Base-by-base conservation (phyloP, 2,329 filamentous ascomycete genomes). In the Nothomitra cinnamomea region DNA sequence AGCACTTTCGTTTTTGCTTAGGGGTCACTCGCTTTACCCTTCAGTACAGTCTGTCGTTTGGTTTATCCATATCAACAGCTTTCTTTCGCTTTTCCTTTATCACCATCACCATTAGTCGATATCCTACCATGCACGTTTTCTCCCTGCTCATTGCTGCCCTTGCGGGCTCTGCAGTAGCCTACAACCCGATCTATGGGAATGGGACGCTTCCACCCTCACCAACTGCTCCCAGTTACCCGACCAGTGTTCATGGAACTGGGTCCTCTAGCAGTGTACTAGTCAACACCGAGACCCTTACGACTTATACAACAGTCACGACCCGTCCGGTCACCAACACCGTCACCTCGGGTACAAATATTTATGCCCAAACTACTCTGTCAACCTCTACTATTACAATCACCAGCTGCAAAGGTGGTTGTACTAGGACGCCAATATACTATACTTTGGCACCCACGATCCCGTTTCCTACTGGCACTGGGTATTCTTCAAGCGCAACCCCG, bases 351-450 rank as follows among this genome's bases (percentile, higher is more conserved):
- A 53, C 54, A 8, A 56, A 57, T 13, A 63, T 59, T 22, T 51
- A 58, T 53, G 5, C 12, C 17, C 12, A 19, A 17, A 45, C 42
- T 17, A 22, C 42, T 5, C 22, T 45, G 42, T 67, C 66, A 7
- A 69, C 66, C 3, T 64, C 61, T 53, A 68, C 65, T 24, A 58
- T 68, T 41, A 66, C 64, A 13, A 58, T 67, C 51, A 68, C 66
- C 6, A 64, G 63, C 12, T 69, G 66, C 65, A 22, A 45, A 22
- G 15, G 17, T 45, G 41, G 41, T 6, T 45, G 41, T 45, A 22
- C 6, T 8, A 28, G 25, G 19, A n/a, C 45, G 7, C 32, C 25
- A 15, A 17, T 13, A 7, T 32, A 32, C 28, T 32, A 32, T 32
- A 32, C 4, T 32, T 32, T 10, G 28, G 28, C 28, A 32, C 28